Evolutionary conservation across 441 rosid genomes (phyloP), one percentile per base, ranked within the genome.

Genomic region (Corymbia citriodora): DNA sequence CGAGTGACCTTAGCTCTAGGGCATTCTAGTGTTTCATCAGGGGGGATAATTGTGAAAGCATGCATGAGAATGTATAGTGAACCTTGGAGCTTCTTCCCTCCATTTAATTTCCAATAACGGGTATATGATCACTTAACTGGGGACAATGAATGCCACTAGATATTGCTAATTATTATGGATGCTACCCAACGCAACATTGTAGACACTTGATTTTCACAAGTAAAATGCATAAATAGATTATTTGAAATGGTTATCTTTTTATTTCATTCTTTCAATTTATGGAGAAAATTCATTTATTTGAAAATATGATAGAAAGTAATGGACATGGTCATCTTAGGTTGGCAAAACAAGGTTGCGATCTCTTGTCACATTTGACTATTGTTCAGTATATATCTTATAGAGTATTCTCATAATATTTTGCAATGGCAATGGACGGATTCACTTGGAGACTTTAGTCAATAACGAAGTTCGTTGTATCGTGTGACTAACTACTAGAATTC

Each of bases 301-400:
- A 33, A 33, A 33, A 33, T 33, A 33, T 33, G 33, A 33, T 33
- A 40, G 5, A 5, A 40, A 59, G 65, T 6, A 13, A 29, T 14
- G 72, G 12, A 63, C 36, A 9, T 1, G n/a, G 0, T 19, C 19
- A 63, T 63, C 33, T 72, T 72, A 36, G 15, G 27, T 72, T 19
- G 27, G 7, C 2, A 36, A 1, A 3, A 72, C 14, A 3, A 4
- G 49, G 2, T 72, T 1, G 3, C 7, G 1, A 15, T 72, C 49
- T 70, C 12, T 72, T 0, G 27, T 19, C 49, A 36, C 15, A 10
- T 3, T 16, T 0, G 1, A 15, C 5, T 10, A 4, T 9, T 72
- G 4, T 19, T 72, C 49, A 12, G 36, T 36, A 72, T 72, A 72
- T 10, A 59, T 29, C 16, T 63, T 29, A 63, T 4, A 27, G 70